A percentile compares a stretch with the other conserved stretches of the same genome.
Evolutionary conservation across 2,329 filamentous ascomycete genomes (phyloP).

Genomic region (Paracoccidioides lutzii): DNA sequence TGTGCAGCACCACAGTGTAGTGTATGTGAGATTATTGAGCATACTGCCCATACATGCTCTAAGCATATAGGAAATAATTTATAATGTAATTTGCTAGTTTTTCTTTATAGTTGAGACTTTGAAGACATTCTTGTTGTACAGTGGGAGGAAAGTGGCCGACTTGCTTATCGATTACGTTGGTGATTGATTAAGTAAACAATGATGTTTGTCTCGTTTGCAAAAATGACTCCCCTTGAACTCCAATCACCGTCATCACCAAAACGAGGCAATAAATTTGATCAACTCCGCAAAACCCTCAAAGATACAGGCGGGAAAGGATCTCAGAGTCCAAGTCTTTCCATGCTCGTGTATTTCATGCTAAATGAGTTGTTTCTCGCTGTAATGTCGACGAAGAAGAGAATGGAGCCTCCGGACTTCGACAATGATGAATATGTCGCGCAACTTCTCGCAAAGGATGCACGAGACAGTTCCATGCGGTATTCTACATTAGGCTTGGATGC

Average conservation of each 20-base stretch:
- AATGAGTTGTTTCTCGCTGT: background rate
- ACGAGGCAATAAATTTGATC: background rate
- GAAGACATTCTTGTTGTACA: too few relatives aligned
- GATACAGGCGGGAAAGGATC: background rate
- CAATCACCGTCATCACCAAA: background rate
- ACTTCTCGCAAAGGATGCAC: slow-evolving; percentile 69
- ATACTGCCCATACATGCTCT: too few relatives aligned
- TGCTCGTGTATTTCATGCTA: background rate
- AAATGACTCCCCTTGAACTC: background rate
- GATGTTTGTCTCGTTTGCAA: slow-evolving; percentile 1
- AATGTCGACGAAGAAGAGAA: slow-evolving; percentile 5
- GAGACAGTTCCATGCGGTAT: slow-evolving; percentile 58
- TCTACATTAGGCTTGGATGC: slow-evolving; percentile 61
- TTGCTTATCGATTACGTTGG: too few relatives aligned
- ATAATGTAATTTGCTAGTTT: too few relatives aligned
- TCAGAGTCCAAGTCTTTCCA: background rate
- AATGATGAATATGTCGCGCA: slow-evolving; percentile 65
- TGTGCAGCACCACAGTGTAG: too few relatives aligned
- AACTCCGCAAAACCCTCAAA: background rate
- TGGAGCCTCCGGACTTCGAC: slow-evolving; percentile 14
- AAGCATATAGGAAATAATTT: too few relatives aligned
- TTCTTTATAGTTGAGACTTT: too few relatives aligned
- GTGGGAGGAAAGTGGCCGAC: too few relatives aligned
- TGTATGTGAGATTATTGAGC: too few relatives aligned
- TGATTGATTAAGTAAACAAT: background rate